Conservation (phyloP, 495 filamentous ascomycete species). For the Neurospora africana region DNA sequence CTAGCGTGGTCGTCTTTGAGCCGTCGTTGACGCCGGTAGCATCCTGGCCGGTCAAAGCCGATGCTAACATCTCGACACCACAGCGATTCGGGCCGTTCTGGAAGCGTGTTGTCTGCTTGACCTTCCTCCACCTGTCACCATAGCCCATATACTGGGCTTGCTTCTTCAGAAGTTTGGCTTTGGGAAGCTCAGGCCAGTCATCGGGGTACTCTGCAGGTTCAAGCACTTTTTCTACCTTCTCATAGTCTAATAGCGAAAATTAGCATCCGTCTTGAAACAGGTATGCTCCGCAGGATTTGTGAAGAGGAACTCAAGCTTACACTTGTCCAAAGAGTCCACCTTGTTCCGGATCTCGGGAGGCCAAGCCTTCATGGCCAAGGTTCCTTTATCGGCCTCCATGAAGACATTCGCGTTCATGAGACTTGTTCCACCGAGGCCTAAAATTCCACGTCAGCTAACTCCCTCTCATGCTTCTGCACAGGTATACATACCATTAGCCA, state of each 20-base stretch:
- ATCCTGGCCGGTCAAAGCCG: slow-evolving; percentile 50
- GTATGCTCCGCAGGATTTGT: not conserved
- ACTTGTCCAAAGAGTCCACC: slow-evolving; percentile 33
- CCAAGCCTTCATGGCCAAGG: slow-evolving; percentile 46
- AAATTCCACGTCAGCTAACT: not conserved
- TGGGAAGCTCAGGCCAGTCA: slow-evolving; percentile 43
- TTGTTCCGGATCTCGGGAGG: slow-evolving; percentile 46
- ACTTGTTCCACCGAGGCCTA: slow-evolving; percentile 53
- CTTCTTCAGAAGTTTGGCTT: slow-evolving; percentile 45
- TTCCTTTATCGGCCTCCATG: slow-evolving; percentile 45
- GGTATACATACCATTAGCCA: slow-evolving; percentile 44
- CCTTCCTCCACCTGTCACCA: slow-evolving; percentile 43
- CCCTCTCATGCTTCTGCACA: not conserved
- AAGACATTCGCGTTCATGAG: slow-evolving; percentile 62
- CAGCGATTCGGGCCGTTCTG: slow-evolving; percentile 46
- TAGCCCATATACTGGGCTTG: slow-evolving; percentile 43
- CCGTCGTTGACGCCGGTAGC: slow-evolving; percentile 56
- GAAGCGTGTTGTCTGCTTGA: slow-evolving; percentile 54
- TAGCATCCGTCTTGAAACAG: not conserved
- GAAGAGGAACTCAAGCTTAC: slow-evolving; percentile 26
- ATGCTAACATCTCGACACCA: slow-evolving; percentile 52
- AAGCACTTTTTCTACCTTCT: slow-evolving; percentile 44
- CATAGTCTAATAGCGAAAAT: slow-evolving; percentile 36
- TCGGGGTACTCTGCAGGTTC: slow-evolving; percentile 50
- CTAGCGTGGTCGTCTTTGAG: slow-evolving; percentile 53